These are phyloP conservation scores for Aspergillus vadensis DNA, from an alignment of 2,329 filamentous ascomycete species.

Conservation along the genomic window DNA sequence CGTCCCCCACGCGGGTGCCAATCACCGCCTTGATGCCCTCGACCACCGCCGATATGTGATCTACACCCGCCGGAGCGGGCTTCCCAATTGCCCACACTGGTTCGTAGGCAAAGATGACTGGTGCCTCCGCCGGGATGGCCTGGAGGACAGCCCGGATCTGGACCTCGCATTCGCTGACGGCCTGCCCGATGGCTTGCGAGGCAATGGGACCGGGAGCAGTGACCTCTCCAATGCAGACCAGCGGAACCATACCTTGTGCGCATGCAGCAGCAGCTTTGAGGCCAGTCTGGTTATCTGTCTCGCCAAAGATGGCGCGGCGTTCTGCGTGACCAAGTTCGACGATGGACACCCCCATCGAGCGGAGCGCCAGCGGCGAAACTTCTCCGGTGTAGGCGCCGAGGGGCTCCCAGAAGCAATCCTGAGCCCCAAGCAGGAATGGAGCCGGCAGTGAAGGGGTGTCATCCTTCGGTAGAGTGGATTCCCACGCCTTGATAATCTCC, in stretches of 20 bases:
- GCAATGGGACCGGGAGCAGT: constrained; percentile 51
- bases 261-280: constrained; percentile 70
- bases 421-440: constrained; percentile 68
- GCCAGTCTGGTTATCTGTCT: constrained; percentile 69
- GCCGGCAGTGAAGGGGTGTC: constrained; percentile 39
- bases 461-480: constrained; percentile 23
- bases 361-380: constrained; percentile 68
- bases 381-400: constrained; percentile 76
- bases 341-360: constrained; percentile 68
- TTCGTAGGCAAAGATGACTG: constrained; percentile 80
- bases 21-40: constrained; percentile 61
- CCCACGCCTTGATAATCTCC: constrained; percentile 40
- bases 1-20: constrained; percentile 57
- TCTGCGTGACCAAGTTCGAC: constrained; percentile 84
- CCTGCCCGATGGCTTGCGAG: constrained; percentile 55
- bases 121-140: constrained; percentile 61
- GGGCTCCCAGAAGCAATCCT: constrained; percentile 72
- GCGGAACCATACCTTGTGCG: constrained; percentile 70
- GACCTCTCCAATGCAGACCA: constrained; percentile 79
- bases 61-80: constrained; percentile 67
- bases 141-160: constrained; percentile 68
- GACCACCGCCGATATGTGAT: constrained; percentile 72
- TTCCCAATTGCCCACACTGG: constrained; percentile 88
- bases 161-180: constrained; percentile 65
- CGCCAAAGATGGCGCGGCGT: constrained; percentile 69